Evolutionary conservation across 495 filamentous ascomycete genomes (phyloP).

Genomic region (Bacidia rubella): DNA sequence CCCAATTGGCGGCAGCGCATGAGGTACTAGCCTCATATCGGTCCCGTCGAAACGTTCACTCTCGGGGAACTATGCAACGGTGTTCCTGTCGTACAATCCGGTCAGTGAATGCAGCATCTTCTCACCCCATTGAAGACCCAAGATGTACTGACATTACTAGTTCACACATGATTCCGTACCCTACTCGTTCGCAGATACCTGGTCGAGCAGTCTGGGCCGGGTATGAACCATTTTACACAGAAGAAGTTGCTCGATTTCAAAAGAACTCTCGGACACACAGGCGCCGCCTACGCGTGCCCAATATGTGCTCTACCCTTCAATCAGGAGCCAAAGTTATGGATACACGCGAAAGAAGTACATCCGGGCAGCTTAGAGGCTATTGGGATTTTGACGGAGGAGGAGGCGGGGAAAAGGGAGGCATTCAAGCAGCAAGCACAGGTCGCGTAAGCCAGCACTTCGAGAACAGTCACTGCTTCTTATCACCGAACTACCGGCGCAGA

Average conservation of each 20-base stretch:
- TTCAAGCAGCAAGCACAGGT: not conserved
- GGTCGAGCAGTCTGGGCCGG: not conserved
- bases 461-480: too few species aligned
- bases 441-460: not conserved
- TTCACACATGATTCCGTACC: too few species aligned
- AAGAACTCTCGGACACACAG: not conserved
- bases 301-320: conserved; percentile 2
- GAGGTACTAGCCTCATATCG: too few species aligned
- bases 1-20: too few species aligned
- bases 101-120: too few species aligned
- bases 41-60: too few species aligned
- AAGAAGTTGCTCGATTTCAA: not conserved
- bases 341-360: conserved; percentile 9
- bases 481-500: too few species aligned
- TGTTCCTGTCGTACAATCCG: too few species aligned
- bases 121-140: too few species aligned
- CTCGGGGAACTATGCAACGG: too few species aligned
- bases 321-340: conserved; percentile 7
- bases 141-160: too few species aligned
- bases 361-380: not conserved
- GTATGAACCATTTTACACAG: not conserved
- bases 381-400: not conserved
- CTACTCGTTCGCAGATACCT: too few species aligned
- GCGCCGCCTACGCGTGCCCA: conserved; percentile 7
- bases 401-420: not conserved